A percentile compares a stretch with the other conserved stretches of the same genome.
Conservation (phyloP, 2,329 filamentous ascomycete genomes). For the Sporothrix brasiliensis region DNA sequence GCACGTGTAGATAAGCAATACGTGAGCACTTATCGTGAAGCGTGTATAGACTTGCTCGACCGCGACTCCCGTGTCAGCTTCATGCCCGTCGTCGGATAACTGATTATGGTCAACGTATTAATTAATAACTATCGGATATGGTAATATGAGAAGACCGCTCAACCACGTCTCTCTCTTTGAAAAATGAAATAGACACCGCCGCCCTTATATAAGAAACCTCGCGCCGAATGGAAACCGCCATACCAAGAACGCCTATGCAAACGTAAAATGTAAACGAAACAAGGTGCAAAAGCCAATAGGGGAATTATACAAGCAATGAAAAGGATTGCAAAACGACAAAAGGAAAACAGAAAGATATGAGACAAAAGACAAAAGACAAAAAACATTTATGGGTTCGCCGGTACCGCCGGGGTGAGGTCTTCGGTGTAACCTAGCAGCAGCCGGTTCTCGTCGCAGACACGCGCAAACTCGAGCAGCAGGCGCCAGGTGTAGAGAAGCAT, state of each 20-base stretch:
- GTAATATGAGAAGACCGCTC: background rate
- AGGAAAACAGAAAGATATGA: background rate
- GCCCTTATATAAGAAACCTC: background rate
- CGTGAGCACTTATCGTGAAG: background rate
- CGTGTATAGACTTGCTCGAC: background rate
- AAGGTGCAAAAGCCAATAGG: background rate
- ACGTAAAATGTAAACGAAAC: background rate
- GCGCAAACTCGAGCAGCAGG: slow-evolving; percentile 61
- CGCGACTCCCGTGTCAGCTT: background rate
- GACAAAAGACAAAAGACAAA: background rate
- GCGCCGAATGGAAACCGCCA: background rate
- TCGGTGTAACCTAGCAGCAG: slow-evolving; percentile 50
- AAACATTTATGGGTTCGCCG: background rate
- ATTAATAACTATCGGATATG: slow-evolving; percentile 16
- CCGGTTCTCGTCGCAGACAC: slow-evolving; percentile 53
- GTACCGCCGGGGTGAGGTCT: slow-evolving; percentile 42
- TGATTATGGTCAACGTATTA: slow-evolving; percentile 1
- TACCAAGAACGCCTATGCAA: slow-evolving; percentile 19
- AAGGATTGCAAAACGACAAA: slow-evolving; percentile 1
- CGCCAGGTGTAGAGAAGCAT: slow-evolving; percentile 69
- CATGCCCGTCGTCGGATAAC: background rate
- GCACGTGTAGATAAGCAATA: background rate
- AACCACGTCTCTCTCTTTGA: background rate
- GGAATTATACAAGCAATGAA: background rate
- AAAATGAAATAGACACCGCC: slow-evolving; percentile 9